Evolutionary conservation across 352 stramenopile species (phyloP).

Genomic region (Globisporangium spinosum): DNA sequence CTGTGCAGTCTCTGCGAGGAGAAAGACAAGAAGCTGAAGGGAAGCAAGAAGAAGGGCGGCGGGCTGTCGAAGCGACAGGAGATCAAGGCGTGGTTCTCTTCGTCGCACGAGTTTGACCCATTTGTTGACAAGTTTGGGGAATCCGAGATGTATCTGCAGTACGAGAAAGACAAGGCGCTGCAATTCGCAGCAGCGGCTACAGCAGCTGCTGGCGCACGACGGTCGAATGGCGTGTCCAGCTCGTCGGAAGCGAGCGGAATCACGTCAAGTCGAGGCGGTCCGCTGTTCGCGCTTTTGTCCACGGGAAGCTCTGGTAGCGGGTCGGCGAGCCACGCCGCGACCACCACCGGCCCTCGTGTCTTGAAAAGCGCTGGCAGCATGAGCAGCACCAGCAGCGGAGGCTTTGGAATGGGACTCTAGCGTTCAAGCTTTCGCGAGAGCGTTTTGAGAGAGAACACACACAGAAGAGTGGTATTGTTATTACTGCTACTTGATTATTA

Average conservation of each 20-base stretch:
- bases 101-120: conserved; percentile 74
- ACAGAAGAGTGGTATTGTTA: conserved; percentile 1
- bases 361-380: conserved; percentile 66
- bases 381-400: conserved; percentile 45
- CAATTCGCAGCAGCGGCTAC: neutral
- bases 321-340: conserved; percentile 16
- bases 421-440: neutral
- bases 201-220: conserved; percentile 7
- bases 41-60: conserved; percentile 40
- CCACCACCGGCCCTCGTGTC: conserved; percentile 27
- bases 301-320: conserved; percentile 35
- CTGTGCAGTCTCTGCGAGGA: conserved; percentile 50
- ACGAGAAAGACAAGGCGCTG: conserved; percentile 31
- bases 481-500: conserved; percentile 24
- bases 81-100: conserved; percentile 85
- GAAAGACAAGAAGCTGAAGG: conserved; percentile 50
- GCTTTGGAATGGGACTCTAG: conserved; percentile 5
- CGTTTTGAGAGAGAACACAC: conserved; percentile 9
- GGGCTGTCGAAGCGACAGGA: conserved; percentile 75
- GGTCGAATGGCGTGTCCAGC: conserved; percentile 1
- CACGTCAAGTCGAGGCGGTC: conserved; percentile 11
- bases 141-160: conserved; percentile 42
- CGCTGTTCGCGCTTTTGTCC: conserved; percentile 30
- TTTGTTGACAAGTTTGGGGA: conserved; percentile 75
- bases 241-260: conserved; percentile 11